Conservation (phyloP, 495 filamentous ascomycete species). For the Daldinia childiae region DNA sequence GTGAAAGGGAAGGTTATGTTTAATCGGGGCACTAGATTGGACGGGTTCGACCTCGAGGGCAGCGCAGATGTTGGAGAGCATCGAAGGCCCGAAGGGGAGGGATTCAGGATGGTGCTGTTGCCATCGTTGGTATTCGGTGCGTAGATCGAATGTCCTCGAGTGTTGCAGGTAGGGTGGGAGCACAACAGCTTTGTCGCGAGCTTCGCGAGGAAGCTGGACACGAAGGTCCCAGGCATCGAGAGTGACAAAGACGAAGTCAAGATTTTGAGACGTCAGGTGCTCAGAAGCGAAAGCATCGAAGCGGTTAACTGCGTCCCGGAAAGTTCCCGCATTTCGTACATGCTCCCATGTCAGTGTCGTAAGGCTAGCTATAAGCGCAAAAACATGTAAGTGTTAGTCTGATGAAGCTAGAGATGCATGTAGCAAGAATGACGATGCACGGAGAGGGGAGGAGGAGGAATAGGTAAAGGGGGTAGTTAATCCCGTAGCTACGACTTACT, state of each 20-base stretch:
- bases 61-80: conserved; percentile 93
- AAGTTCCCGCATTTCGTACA: conserved; percentile 93
- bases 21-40: conserved; percentile 95
- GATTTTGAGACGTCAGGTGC: conserved; percentile 81
- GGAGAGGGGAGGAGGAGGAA: not conserved
- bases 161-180: conserved; percentile 97
- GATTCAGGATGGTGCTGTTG: conserved; percentile 98
- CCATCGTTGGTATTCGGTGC: conserved; percentile 97
- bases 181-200: conserved; percentile 96
- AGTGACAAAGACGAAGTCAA: conserved; percentile 97
- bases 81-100: conserved; percentile 92
- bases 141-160: conserved; percentile 94
- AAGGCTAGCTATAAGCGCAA: conserved; percentile 75
- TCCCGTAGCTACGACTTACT: conserved; percentile 71
- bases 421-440: not conserved
- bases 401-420: not conserved
- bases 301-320: conserved; percentile 93
- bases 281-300: conserved; percentile 93
- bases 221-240: conserved; percentile 98
- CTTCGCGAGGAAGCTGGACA: conserved; percentile 95
- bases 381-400: conserved; percentile 25
- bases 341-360: conserved; percentile 99
- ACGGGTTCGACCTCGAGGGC: conserved; percentile 97
- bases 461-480: not conserved
- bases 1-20: conserved; percentile 98